phyloP scores from a whole-genome alignment of 164 flowering plant genomes.

The Dillenia turbinata region DNA sequence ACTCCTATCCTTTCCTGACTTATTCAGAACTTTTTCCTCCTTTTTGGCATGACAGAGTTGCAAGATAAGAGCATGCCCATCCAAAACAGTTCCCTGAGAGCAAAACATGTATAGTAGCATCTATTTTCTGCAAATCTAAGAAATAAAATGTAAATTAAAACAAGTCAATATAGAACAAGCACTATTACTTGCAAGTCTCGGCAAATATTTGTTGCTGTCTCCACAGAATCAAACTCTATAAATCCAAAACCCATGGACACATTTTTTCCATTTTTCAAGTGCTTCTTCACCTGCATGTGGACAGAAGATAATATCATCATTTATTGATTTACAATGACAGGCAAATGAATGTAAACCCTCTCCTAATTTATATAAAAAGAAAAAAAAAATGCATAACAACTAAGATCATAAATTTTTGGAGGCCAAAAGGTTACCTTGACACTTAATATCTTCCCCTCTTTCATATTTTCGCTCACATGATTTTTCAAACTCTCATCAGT shows the following conservation, averaged over 20 bases:
- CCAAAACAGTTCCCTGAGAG: slow-evolving; percentile 80
- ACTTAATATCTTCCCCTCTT: slow-evolving; percentile 64
- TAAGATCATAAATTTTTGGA: background rate
- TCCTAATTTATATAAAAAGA: slow-evolving; percentile 3
- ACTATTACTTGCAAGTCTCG: slow-evolving; percentile 72
- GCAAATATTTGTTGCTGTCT: slow-evolving; percentile 69
- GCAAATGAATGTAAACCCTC: too few species aligned
- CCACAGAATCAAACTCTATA: slow-evolving; percentile 83
- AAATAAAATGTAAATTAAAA: background rate
- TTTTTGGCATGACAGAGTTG: slow-evolving; percentile 78
- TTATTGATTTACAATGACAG: too few species aligned
- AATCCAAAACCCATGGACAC: slow-evolving; percentile 94
- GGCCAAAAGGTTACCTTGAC: slow-evolving; percentile 53
- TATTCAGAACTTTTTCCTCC: slow-evolving; percentile 38
- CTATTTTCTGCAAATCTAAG: background rate
- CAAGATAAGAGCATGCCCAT: slow-evolving; percentile 89
- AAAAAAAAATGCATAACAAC: background rate
- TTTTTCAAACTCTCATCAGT: slow-evolving; percentile 62
- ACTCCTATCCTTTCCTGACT: slow-evolving; percentile 55
- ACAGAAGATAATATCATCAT: background rate
- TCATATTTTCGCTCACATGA: slow-evolving; percentile 61
- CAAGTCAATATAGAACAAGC: background rate
- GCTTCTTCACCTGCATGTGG: slow-evolving; percentile 64
- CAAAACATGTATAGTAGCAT: background rate
- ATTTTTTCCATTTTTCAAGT: slow-evolving; percentile 81